Percentiles rank a stretch among this genome's conserved stretches.
Evolutionary conservation across 2,329 filamentous ascomycete species (phyloP).

Genomic region (Fusarium sp.): DNA sequence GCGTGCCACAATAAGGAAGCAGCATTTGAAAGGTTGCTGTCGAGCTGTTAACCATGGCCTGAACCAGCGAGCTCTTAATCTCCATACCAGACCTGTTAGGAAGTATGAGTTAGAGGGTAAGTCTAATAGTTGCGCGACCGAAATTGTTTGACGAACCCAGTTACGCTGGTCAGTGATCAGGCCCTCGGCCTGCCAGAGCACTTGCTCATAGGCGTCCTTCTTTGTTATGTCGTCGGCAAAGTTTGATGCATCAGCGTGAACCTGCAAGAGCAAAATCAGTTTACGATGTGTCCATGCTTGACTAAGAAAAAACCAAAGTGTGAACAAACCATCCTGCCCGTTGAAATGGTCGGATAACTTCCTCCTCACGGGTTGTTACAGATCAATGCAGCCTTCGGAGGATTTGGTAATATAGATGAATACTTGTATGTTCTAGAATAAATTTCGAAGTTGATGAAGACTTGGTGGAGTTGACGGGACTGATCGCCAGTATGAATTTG

Average conservation of each 20-base stretch:
- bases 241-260: constrained; percentile 82
- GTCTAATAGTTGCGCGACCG: constrained; percentile 9
- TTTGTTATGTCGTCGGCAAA: constrained; percentile 75
- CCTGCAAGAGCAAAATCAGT: constrained; percentile 53
- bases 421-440: constrained; percentile 21
- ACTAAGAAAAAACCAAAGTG: neutral
- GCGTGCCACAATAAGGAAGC: constrained; percentile 83
- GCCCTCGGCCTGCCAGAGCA: constrained; percentile 74
- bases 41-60: constrained; percentile 4
- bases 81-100: constrained; percentile 42
- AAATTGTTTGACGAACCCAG: constrained; percentile 67
- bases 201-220: constrained; percentile 76
- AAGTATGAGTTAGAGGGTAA: constrained; percentile 10
- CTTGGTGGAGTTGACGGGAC: constrained; percentile 26
- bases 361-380: no score
- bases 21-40: constrained; percentile 79
- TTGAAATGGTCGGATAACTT: neutral
- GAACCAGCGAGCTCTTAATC: neutral
- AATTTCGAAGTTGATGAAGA: constrained; percentile 11
- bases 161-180: constrained; percentile 79
- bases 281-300: neutral
- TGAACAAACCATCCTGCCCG: constrained; percentile 27
- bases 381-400: neutral
- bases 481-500: constrained; percentile 21
- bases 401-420: neutral